Percentiles rank a stretch among this genome's conserved stretches.
Conservation (phyloP, 1,284 basidiomycete species). For the Cryptococcus hybrid region DNA sequence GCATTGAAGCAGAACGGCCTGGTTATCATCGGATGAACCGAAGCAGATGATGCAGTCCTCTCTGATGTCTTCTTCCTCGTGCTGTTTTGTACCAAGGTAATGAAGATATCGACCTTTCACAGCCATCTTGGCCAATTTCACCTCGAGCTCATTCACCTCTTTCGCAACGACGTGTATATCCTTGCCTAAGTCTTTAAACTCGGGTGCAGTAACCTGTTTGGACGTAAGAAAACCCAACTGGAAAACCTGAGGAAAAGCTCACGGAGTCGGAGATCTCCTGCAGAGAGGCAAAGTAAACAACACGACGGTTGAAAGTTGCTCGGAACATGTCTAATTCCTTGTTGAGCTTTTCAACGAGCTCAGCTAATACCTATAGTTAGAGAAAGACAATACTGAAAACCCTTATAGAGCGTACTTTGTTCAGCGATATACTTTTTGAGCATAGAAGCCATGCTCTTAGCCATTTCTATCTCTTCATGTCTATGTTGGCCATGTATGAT, state of each 20-base stretch:
- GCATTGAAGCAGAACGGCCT: constrained; percentile 36
- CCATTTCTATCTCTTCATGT: constrained; percentile 26
- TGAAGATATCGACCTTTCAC: constrained; percentile 39
- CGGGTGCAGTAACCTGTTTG: constrained; percentile 19
- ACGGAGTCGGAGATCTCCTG: constrained; percentile 49
- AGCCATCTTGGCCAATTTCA: constrained; percentile 24
- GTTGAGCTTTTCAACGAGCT: constrained; percentile 32
- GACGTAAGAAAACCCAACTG: not conserved
- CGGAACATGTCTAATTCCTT: constrained; percentile 47
- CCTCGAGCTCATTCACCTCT: constrained; percentile 24
- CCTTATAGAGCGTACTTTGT: constrained; percentile 17
- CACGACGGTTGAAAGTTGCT: constrained; percentile 41
- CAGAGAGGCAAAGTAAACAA: constrained; percentile 42
- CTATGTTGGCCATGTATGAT: constrained; percentile 18
- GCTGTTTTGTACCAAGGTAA: constrained; percentile 25
- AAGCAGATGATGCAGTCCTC: constrained; percentile 48
- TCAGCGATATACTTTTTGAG: constrained; percentile 20
- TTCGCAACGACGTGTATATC: constrained; percentile 16
- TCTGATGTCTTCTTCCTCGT: constrained; percentile 24
- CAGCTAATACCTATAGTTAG: constrained; percentile 9
- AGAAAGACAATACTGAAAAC: not conserved
- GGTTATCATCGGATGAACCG: constrained; percentile 39
- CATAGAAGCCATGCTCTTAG: constrained; percentile 6
- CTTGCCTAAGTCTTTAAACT: constrained; percentile 18
- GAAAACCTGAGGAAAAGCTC: not conserved